Base-by-base conservation (phyloP, 2,329 filamentous ascomycete genomes). In the Aaosphaeria pasadenensis region DNA sequence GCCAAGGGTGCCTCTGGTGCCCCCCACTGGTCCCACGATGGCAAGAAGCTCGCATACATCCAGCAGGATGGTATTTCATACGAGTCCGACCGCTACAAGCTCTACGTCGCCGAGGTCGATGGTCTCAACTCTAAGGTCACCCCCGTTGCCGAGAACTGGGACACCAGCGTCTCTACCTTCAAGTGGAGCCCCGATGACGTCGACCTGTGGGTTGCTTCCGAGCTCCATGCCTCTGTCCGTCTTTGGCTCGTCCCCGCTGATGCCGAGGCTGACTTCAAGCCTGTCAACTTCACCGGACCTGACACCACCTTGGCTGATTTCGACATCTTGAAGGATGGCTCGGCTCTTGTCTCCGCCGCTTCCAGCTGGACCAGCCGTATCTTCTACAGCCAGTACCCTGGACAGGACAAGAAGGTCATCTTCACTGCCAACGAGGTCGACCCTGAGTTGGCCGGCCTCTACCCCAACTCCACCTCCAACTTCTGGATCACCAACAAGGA, bases 41-140 rank as follows among this genome's bases (percentile, higher is more conserved):
- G 89, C 29, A 82, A 76, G 41, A 81, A 81, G 49, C 73, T 94
- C 29, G 89, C 83, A 3, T 96, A 94, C 66, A 94, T 91, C 86
- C 80, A 83, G 53, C 79, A 81, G 55, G 77, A 82, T 47, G 83
- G 86, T 11, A 64, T 70, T 36, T 50, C 55, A 52, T 95, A 96
- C 66, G 90, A 96, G 69, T 83, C 86, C 11, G 90, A 96, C 72
- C 86, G 86, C 63, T 79, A 84, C 46, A 80, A 84, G 56, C 54
- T 67, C 17, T 70, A 70, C 35, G 60, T 69, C 32, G 64, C 65
- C n/a, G 54, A 59, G 7, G 59, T 70, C 24, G 54, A 69, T 30
- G 64, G 63, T 11, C 49, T 61, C 17, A 57, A 60, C 30, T 54
- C 62, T 1, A 38, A 60, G 35, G 54, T 68, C 11, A 55, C 49